These are phyloP conservation scores for Zychaea mexicana DNA, from an alignment of 371 early-diverging fungal species.

Conservation along the genomic window DNA sequence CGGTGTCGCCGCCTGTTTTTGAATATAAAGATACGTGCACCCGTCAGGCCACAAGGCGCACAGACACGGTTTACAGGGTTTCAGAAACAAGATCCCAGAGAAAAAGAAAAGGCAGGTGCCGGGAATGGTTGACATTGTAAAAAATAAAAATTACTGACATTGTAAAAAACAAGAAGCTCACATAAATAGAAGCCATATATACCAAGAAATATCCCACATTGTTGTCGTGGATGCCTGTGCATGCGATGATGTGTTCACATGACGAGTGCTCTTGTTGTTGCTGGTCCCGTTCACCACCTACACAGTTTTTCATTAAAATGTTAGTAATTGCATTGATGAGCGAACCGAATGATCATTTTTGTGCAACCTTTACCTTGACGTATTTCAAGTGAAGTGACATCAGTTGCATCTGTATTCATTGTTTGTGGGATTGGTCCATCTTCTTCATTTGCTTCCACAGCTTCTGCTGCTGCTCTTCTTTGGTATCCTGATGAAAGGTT, in stretches of 20 bases:
- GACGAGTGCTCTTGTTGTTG: neutral
- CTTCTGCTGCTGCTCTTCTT: neutral
- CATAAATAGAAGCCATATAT: no score
- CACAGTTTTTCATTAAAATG: neutral
- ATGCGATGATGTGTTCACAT: neutral
- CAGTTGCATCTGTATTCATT: slow-evolving; percentile 10
- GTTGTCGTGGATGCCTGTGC: neutral
- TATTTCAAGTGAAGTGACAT: slow-evolving; percentile 17
- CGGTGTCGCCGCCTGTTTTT: no score
- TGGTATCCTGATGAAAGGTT: no score
- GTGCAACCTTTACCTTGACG: slow-evolving; percentile 13
- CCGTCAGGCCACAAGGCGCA: no score
- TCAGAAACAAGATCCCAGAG: no score
- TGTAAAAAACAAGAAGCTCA: no score
- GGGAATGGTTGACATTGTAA: no score
- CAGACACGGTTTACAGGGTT: no score
- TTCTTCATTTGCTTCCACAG: slow-evolving; percentile 5
- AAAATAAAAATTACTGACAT: no score
- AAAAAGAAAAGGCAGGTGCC: no score
- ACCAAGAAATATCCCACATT: neutral
- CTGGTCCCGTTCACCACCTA: neutral
- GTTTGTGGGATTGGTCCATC: no score
- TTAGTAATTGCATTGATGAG: neutral
- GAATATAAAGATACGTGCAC: no score
- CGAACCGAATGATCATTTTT: neutral